Base-by-base conservation (phyloP, 495 filamentous ascomycete genomes). In the Xanthoparmelia taractica region DNA sequence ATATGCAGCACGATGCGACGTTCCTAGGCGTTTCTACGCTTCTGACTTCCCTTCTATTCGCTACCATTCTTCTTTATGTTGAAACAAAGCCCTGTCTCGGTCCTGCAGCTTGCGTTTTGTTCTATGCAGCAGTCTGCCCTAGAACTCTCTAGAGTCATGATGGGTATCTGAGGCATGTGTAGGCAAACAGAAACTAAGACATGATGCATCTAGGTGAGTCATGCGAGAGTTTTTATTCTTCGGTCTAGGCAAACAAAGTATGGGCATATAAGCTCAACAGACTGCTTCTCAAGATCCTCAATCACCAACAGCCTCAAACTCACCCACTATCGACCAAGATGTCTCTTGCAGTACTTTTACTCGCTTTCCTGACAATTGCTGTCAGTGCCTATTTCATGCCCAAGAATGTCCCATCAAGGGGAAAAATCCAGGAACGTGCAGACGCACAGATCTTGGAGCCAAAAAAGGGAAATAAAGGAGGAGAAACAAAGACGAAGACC, bases 321-420 rank as follows among this genome's bases (percentile, higher is more conserved):
- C 33, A 25, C 15, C 7, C 17, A 23, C 20, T 23, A 58, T 18
- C 27, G 31, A 11, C n/a, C 47, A 66, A 25, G 23, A 67, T 67
- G 65, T 41, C 20, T 47, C 47, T 43, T n/a, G n/a, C 50, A 38
- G 15, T 43, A 15, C 29, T 68, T 40, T 37, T 68, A 34, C 36
- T 48, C 18, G 57, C 55, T 58, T 8, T 58, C 31, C 36, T 63
- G 40, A 41, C 57, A n/a, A 66, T 65, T 47, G 23, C 48, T 25
- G 23, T 68, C 34, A 57, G 59, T 56, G 15, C 61, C 37, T 52
- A 27, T 20, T 57, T 59, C 50, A 25, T 55, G 2, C 34, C 33
- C 23, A 54, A 52, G 13, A 60, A 18, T 48, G 15, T 13, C 17
- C 59, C 59, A 11, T 36, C 56, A 20, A 52, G 25, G 8, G 2